phyloP scores from a whole-genome alignment of 2,329 filamentous ascomycete genomes.

The Talaromyces sp. region DNA sequence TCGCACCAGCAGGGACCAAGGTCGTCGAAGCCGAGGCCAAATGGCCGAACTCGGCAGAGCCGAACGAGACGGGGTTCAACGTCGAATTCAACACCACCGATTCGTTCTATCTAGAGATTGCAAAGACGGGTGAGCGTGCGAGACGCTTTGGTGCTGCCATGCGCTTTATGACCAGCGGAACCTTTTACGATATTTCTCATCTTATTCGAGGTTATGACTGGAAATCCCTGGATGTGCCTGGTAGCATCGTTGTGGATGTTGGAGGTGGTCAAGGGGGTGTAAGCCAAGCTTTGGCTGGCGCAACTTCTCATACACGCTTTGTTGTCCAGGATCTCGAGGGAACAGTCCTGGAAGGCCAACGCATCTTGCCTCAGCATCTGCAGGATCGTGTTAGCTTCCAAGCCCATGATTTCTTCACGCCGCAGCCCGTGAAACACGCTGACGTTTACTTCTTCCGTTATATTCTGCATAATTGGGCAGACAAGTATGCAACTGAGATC shows the following conservation, averaged over 20 bases:
- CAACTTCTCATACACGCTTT: slow-evolving; percentile 52
- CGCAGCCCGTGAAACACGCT: slow-evolving; percentile 22
- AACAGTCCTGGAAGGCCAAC: slow-evolving; percentile 24
- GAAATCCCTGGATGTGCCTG: neutral
- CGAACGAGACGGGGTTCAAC: neutral
- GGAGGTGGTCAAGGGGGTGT: slow-evolving; percentile 58
- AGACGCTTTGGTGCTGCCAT: neutral
- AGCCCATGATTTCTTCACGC: slow-evolving; percentile 25
- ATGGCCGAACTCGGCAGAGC: neutral
- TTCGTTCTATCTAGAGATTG: neutral
- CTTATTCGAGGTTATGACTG: neutral
- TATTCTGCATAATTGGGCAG: slow-evolving; percentile 28
- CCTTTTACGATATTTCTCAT: neutral
- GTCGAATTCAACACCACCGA: neutral
- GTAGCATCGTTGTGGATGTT: slow-evolving; percentile 17
- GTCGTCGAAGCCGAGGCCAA: neutral
- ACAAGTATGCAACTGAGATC: slow-evolving; percentile 22
- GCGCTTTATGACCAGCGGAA: neutral
- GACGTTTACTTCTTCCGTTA: slow-evolving; percentile 25
- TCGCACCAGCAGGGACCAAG: neutral
- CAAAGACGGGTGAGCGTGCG: neutral
- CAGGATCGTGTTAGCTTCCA: slow-evolving; percentile 21
- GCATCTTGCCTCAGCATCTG: slow-evolving; percentile 1
- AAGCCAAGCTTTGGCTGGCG: slow-evolving; percentile 52
- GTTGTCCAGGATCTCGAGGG: slow-evolving; percentile 50